Conservation (phyloP, 2,329 filamentous ascomycete genomes). For the Fusarium sp. region DNA sequence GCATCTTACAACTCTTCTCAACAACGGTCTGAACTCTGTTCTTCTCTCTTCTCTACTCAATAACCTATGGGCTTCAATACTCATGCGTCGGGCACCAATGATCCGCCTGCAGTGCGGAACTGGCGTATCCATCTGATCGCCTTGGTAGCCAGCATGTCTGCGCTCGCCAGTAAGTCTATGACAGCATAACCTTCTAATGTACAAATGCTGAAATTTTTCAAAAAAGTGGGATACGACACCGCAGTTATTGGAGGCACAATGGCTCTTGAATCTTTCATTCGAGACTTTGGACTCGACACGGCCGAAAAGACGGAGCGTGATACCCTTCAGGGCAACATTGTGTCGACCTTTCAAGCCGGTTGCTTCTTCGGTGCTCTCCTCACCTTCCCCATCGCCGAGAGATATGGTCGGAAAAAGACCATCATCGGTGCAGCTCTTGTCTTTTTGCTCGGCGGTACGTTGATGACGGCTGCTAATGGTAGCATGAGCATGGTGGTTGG, state of each 20-base stretch:
- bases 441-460: conserved; percentile 51
- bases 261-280: conserved; percentile 50
- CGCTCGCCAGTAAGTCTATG: conserved; percentile 44
- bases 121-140: conserved; percentile 48
- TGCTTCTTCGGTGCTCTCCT: conserved; percentile 54
- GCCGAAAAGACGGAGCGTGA: conserved; percentile 42
- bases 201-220: not conserved
- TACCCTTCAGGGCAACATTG: conserved; percentile 52
- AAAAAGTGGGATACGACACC: conserved; percentile 51
- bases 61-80: conserved; percentile 44
- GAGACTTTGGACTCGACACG: conserved; percentile 48
- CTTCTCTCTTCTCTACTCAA: not conserved
- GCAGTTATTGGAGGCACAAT: conserved; percentile 54
- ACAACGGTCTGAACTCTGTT: not conserved
- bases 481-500: conserved; percentile 54
- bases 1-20: not conserved
- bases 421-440: conserved; percentile 56
- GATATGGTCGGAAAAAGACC: conserved; percentile 57
- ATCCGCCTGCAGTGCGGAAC: conserved; percentile 49
- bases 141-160: conserved; percentile 48
- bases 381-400: conserved; percentile 59
- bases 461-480: conserved; percentile 49
- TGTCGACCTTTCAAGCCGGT: conserved; percentile 52
- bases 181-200: not conserved
- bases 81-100: conserved; percentile 51